Base-by-base conservation (phyloP, 331 rosid genomes). In the Saraca asoca region DNA sequence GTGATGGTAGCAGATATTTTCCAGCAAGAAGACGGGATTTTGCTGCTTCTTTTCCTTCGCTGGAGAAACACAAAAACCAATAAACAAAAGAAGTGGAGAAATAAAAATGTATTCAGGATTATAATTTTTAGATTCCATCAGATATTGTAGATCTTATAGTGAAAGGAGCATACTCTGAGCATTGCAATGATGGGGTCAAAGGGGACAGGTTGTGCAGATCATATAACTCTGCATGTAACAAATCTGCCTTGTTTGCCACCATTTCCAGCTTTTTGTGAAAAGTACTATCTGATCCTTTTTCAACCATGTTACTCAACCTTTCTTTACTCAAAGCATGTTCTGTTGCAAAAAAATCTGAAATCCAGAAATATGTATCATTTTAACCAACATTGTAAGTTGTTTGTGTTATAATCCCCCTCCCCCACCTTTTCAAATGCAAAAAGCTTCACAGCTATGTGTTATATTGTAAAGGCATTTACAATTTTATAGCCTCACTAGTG, bases 161-260 rank as follows among this genome's bases (percentile, higher is more conserved):
- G 8, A 61, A 62, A 37, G 14, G 70, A 50, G 39, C 87, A 78
- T 83, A 88, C 95, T 75, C 76, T 5, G 81, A 78, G 72, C 74
- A 77, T 45, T 79, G 75, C 50, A 87, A 61, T 20, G 75, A 64
- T 24, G 93, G 83, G 5, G 91, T 73, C 57, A 62, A 18, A 12
- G 85, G 88, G 5, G 82, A 62, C 74, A 76, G 72, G 76, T 39
- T 46, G 34, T 17, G 85, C 7, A 17, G 44, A 65, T 72, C 52
- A 58, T 38, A 24, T 31, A 49, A 51, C 52, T 73, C 82, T 17
- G 67, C 35, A 33, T 34, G 38, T 17, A 49, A 63, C 44, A 69
- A 58, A 72, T 72, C 74, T 73, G 56, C 68, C 56, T 59, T 59
- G 75, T 64, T 34, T 71, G 73, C 70, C 63, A 73, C 77, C 79